Conservation (phyloP, 306 rosid species). For the Glycine tomentella region DNA sequence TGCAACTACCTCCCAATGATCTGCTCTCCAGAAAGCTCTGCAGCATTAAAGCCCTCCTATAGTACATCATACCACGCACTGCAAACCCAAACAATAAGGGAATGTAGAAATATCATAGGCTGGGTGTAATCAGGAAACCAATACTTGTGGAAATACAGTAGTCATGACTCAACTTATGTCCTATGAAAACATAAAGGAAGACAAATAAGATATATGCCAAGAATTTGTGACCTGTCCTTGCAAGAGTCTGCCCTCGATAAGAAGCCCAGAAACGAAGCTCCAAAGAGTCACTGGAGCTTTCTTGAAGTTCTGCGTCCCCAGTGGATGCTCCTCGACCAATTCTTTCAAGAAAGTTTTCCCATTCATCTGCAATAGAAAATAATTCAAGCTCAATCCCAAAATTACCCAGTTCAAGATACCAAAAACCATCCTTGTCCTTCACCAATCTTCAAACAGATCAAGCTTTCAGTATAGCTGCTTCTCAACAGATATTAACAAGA, state of each 20-base stretch:
- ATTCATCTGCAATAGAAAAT: conserved; percentile 71
- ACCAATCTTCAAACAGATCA: neutral
- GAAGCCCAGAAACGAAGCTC: conserved; percentile 99
- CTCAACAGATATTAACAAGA: conserved; percentile 28
- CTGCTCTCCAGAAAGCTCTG: conserved; percentile 89
- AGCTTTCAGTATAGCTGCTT: neutral
- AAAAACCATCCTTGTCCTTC: conserved; percentile 10
- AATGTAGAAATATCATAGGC: conserved; percentile 11
- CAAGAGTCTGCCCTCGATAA: conserved; percentile 96
- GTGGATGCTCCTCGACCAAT: conserved; percentile 79
- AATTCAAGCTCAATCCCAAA: conserved; percentile 2
- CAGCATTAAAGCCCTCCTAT: conserved; percentile 95
- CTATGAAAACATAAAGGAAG: too few relatives aligned
- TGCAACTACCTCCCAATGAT: conserved; percentile 75
- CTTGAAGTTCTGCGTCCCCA: conserved; percentile 78
- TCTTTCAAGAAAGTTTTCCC: conserved; percentile 94
- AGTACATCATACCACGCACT: conserved; percentile 99
- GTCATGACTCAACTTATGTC: too few relatives aligned
- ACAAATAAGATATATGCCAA: too few relatives aligned
- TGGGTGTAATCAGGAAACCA: conserved; percentile 15
- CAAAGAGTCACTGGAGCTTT: conserved; percentile 73
- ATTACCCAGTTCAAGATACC: neutral
- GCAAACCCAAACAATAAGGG: conserved; percentile 48
- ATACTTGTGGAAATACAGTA: conserved; percentile 18
- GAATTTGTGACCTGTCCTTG: conserved; percentile 84